Evolutionary conservation across 1,284 basidiomycete species (phyloP), one percentile per base, ranked within the genome.

Genomic region (Mycena citricolor): DNA sequence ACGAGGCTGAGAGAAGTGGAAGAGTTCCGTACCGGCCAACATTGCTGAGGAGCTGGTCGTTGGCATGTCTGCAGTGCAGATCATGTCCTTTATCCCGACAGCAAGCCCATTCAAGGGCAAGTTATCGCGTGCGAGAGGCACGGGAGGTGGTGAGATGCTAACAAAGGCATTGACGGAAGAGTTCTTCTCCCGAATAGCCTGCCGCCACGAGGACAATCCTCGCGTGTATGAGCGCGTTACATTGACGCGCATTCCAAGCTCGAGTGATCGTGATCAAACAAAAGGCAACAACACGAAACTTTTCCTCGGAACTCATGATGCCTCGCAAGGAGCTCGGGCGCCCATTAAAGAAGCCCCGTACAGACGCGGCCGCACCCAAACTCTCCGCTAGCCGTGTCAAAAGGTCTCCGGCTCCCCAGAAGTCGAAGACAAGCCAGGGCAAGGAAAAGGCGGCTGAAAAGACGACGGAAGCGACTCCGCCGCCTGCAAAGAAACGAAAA

Each of bases 11-110:
- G 32, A 26, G 19, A 8, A 30, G 57, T n/a, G n/a, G n/a, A n/a
- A n/a, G n/a, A n/a, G n/a, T n/a, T n/a, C n/a, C 63, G 29, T 31
- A 87, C 89, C 74, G 49, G 72, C 62, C 4, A 97, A 73, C 66
- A 92, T 87, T 1, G 67, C 64, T 1, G 90, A 93, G 0, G 87
- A 83, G 61, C 90, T 92, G 17, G 87, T 88, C 2, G 90, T 94
- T 0, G 80, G 79, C 56, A 84, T 73, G 2, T 67, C 67, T 1
- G 62, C 58, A 0, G 86, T 90, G 40, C 84, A 86, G 49, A 95
- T 93, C 55, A 90, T 91, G 58, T 94, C 91, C 65, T 97, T 95
- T 40, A 95, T 66, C 0, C 81, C 90, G 17, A 94, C 60, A 2
- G 71, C 61, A 32, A 77, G 54, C 20, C 65, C 71, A 14, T 58